Evolutionary conservation across 257 asterid genomes (phyloP), one percentile per base, ranked within the genome.

Genomic region (Schizonepeta tenuifolia): DNA sequence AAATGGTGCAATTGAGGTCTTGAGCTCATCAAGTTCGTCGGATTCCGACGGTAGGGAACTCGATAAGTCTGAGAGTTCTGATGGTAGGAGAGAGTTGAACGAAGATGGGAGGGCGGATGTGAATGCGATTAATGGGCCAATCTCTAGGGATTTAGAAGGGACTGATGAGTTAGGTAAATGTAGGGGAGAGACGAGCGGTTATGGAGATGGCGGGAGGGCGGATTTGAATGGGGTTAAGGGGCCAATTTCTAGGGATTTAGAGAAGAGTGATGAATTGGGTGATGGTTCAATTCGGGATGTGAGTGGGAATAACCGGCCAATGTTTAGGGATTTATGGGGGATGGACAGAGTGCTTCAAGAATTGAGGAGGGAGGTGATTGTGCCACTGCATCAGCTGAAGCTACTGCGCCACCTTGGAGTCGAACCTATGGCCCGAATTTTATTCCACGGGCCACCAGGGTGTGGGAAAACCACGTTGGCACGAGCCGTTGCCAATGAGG

Each of bases 381-480:
- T 91, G 65, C 98, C 97, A 0, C 67, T 89, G 71, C 83, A 56
- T 69, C 85, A 85, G 69, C 90, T 91, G 0, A 84, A 85, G 76
- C 28, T 88, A 67, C 87, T 86, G 0, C 79, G 62, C 49, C 61
- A 73, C 66, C 75, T 89, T 6, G 96, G 97, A 36, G 90, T 85
- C 51, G 84, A 78, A 75, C 96, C 98, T n/a, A 73, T 82, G 72
- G 49, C 89, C 7, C 96, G 97, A 61, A 85, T 93, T 59, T 75
- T 93, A 78, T 79, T 93, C 17, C 90, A 93, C 13, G 98, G 98
- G 6, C 98, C 97, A 13, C 97, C 96, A n/a, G 98, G 98, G 0
- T 93, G 98, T 82, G 98, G 98, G 78, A 93, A 93, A 79, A 89
- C 98, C 7, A 86, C 61, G 78, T 83, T 93, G 79, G 96, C 97